phyloP scores from a whole-genome alignment of 148 eudicot genomes.

The Persicaria maculosa region DNA sequence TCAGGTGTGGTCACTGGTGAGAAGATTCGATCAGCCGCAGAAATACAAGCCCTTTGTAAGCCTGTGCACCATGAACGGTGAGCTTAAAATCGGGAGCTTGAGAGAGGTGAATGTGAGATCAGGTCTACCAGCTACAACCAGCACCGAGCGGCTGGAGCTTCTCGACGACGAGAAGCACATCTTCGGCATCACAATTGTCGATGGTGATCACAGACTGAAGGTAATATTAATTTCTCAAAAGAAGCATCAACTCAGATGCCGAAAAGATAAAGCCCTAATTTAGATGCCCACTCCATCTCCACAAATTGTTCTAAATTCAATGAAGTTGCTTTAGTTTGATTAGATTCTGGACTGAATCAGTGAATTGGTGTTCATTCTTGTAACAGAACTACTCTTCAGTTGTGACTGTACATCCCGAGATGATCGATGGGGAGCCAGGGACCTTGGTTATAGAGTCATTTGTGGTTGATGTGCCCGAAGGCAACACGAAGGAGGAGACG shows the following conservation, averaged over 20 bases:
- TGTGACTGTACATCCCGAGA: slow-evolving; percentile 63
- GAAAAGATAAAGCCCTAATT: neutral
- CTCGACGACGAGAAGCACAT: slow-evolving; percentile 49
- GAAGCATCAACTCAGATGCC: no score
- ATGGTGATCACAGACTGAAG: slow-evolving; percentile 62
- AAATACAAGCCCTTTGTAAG: slow-evolving; percentile 66
- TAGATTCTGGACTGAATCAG: slow-evolving; percentile 2
- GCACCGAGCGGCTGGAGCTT: slow-evolving; percentile 51
- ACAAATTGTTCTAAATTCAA: neutral
- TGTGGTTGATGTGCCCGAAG: slow-evolving; percentile 66
- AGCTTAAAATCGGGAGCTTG: slow-evolving; percentile 46
- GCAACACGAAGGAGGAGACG: slow-evolving; percentile 70
- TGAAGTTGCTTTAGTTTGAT: neutral
- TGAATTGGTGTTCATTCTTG: neutral
- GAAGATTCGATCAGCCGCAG: slow-evolving; percentile 65
- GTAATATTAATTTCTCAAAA: slow-evolving; percentile 15
- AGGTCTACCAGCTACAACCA: slow-evolving; percentile 61
- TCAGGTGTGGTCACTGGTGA: slow-evolving; percentile 62
- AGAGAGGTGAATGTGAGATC: slow-evolving; percentile 60
- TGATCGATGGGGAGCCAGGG: slow-evolving; percentile 54
- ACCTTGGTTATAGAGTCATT: slow-evolving; percentile 71
- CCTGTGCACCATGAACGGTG: slow-evolving; percentile 40
- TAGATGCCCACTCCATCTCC: neutral
- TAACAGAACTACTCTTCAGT: slow-evolving; percentile 76
- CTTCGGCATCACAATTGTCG: slow-evolving; percentile 47